Conservation (phyloP, 768 basidiomycete species). For the Steccherinum ochraceum region DNA sequence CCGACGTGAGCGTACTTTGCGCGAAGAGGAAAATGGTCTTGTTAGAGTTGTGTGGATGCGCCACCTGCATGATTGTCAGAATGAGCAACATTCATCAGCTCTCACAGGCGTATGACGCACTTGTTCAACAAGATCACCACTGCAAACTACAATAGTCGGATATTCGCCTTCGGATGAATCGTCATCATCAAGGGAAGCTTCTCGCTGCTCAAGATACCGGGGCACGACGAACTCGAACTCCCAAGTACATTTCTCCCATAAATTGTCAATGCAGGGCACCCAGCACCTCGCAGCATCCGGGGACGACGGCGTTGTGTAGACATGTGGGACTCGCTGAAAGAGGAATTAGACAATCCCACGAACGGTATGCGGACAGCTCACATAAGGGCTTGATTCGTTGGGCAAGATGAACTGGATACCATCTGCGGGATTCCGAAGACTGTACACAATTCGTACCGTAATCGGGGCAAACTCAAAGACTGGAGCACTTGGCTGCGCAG, state of each 20-base stretch:
- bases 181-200: constrained; percentile 43
- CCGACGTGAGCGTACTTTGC: constrained; percentile 80
- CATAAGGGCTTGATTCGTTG: constrained; percentile 77
- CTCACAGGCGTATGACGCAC: constrained; percentile 34
- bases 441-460: constrained; percentile 71
- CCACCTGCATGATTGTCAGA: constrained; percentile 45
- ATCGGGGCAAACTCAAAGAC: constrained; percentile 72
- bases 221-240: constrained; percentile 97
- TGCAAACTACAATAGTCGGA: constrained; percentile 87
- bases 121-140: constrained; percentile 93
- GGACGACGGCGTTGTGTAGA: constrained; percentile 81
- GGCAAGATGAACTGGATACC: constrained; percentile 83
- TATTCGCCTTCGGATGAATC: constrained; percentile 40
- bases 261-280: constrained; percentile 94
- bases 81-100: constrained; percentile 7
- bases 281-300: constrained; percentile 94
- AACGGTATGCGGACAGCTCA: constrained; percentile 34
- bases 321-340: constrained; percentile 82
- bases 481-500: constrained; percentile 11
- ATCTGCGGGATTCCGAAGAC: constrained; percentile 74
- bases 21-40: constrained; percentile 94
- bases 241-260: constrained; percentile 98
- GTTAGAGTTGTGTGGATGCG: constrained; percentile 88
- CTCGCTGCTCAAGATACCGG: constrained; percentile 64
- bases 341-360: neutral